Percentiles rank a stretch among this genome's conserved stretches.
phyloP scores from a whole-genome alignment of 148 eudicot genomes.

The Rhododendron simsii region DNA sequence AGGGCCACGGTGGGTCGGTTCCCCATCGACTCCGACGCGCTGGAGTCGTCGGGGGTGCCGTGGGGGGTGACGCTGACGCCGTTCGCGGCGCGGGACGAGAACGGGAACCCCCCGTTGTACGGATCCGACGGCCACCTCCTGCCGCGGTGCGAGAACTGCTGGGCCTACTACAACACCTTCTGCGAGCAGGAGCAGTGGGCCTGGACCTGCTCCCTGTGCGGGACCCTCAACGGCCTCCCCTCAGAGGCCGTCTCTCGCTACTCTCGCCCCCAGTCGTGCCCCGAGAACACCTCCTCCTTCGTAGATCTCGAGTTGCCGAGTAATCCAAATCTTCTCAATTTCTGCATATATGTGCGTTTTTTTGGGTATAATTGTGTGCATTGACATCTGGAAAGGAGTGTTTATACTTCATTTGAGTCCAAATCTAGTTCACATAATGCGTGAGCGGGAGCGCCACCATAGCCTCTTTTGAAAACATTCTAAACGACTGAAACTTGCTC shows the following conservation, averaged over 20 bases:
- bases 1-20: constrained; percentile 66
- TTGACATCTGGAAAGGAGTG: background rate
- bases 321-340: constrained; percentile 17
- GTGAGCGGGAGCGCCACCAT: background rate
- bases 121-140: constrained; percentile 72
- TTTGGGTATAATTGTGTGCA: too few species aligned
- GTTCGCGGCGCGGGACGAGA: constrained; percentile 66
- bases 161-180: constrained; percentile 89
- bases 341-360: too few species aligned
- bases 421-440: background rate
- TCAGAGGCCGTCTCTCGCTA: constrained; percentile 56
- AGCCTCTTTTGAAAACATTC: background rate
- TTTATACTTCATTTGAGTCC: background rate
- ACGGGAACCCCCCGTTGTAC: constrained; percentile 60
- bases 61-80: constrained; percentile 88
- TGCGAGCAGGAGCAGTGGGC: constrained; percentile 95
- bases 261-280: constrained; percentile 59
- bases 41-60: constrained; percentile 70
- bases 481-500: background rate
- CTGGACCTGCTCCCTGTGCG: constrained; percentile 82
- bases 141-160: constrained; percentile 94
- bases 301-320: constrained; percentile 83
- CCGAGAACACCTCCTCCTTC: constrained; percentile 75
- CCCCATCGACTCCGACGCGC: constrained; percentile 55
- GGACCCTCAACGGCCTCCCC: constrained; percentile 75